These are phyloP conservation scores for Hanseniaspora thailandica DNA, from an alignment of 805 yeast genomes.

Conservation along the genomic window DNA sequence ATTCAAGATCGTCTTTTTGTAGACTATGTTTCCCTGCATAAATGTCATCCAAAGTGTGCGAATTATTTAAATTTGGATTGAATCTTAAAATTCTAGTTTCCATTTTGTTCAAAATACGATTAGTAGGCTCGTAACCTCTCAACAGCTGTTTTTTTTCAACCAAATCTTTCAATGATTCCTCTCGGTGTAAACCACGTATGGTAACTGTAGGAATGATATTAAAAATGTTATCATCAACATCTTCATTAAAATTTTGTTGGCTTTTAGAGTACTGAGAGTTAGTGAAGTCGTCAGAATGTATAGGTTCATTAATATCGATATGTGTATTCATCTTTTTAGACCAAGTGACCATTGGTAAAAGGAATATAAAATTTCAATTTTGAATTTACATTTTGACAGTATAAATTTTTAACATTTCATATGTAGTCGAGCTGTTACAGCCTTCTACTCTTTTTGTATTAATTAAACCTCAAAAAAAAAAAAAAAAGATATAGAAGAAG, in stretches of 20 bases:
- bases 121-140: neutral
- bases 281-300: neutral
- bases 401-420: too few species aligned
- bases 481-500: too few species aligned
- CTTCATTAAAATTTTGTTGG: neutral
- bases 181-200: neutral
- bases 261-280: neutral
- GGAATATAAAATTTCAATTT: too few species aligned
- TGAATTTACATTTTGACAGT: too few species aligned
- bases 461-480: constrained; percentile 6
- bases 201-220: neutral
- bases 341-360: neutral
- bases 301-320: neutral
- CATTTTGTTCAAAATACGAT: neutral
- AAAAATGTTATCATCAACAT: neutral
- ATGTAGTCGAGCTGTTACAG: too few species aligned
- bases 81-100: neutral
- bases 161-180: neutral
- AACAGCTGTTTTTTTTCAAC: neutral
- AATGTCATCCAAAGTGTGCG: neutral
- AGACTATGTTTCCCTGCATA: neutral
- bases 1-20: constrained; percentile 2
- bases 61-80: neutral
- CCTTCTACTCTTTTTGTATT: constrained; percentile 2
- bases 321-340: neutral